Base-by-base conservation (phyloP, 2,329 filamentous ascomycete species). In the Aurifilum marmelostoma region DNA sequence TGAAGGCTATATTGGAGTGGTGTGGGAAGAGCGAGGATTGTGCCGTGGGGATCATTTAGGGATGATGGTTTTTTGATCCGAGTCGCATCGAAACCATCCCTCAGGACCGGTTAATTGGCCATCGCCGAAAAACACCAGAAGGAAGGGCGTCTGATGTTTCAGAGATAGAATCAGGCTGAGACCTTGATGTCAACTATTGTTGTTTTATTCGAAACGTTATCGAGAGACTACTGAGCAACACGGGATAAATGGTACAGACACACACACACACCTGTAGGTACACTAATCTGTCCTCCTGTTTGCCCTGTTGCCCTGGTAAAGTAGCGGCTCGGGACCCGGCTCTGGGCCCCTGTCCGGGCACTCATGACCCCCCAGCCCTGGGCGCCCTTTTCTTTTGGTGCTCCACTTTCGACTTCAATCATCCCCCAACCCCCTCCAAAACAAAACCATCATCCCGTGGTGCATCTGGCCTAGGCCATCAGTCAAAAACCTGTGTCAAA, bases 371-470 rank as follows among this genome's bases (percentile, higher is more conserved):
- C 14, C 18, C 4, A 34, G 52, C 52, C 24, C 24, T n/a, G 1
- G 18, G 8, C 4, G 43, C 18, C 18, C 18, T n/a, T 47, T 47
- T n/a, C 43, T 21, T 47, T 29, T 62, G 8, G 34, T 34, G 41
- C 59, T 47, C 61, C 61, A 63, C 61, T 43, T 8, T 29, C 41
- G 61, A 34, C 61, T 50, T 34, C 27, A 50, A 21, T 27, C 39
- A 16, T 8, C 32, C 59, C 4, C 9, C 43, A 43, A 2, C 5
- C 41, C 5, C 41, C 7, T 43, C 14, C 2, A 9, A n/a, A 47
- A 47, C 37, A 39, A 39, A 39, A 39, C 37, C 37, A 47, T 47
- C 27, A 41, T 27, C 5, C 52, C 52, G 52, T 27, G 24, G 18
- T 29, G 12, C 29, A 12, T 32, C 50, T 56, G 52, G 47, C 47